These are phyloP conservation scores for Diaporthe vaccinii DNA, from an alignment of 2,329 filamentous ascomycete species.

Conservation along the genomic window DNA sequence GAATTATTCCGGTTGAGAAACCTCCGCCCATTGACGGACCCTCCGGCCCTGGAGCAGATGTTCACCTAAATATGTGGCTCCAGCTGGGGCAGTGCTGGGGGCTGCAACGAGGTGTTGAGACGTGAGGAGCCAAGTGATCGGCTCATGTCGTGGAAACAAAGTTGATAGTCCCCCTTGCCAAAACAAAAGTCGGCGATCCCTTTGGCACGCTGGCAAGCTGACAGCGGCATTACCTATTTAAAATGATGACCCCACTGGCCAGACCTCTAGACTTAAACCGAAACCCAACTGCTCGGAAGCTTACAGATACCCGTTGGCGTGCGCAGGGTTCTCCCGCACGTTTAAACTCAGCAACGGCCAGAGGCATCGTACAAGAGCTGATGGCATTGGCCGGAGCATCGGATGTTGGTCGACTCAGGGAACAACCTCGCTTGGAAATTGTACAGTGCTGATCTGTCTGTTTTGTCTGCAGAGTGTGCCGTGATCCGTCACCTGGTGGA, in stretches of 20 bases:
- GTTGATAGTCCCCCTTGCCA: conserved; percentile 16
- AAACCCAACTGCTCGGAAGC: conserved; percentile 22
- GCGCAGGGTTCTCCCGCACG: conserved; percentile 12
- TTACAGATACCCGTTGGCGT: conserved; percentile 17
- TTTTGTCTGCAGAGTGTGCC: background rate
- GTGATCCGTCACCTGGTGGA: background rate
- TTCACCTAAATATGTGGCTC: background rate
- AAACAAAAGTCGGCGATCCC: conserved; percentile 15
- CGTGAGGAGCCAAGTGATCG: background rate
- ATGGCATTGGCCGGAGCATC: background rate
- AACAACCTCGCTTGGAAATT: conserved; percentile 25
- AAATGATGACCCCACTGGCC: conserved; percentile 28
- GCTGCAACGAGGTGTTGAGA: background rate
- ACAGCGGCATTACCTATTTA: conserved; percentile 25
- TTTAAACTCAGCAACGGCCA: background rate
- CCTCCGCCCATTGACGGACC: background rate
- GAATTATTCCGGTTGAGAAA: background rate
- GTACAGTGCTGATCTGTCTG: background rate
- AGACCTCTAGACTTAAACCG: conserved; percentile 7
- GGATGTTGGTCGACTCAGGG: conserved; percentile 6
- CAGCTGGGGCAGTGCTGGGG: conserved; percentile 1
- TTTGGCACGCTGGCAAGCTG: conserved; percentile 4
- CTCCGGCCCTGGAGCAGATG: too few relatives aligned
- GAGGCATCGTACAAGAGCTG: background rate
- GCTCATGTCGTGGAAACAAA: conserved; percentile 29